Base-by-base conservation (phyloP, 2,329 filamentous ascomycete species). In the Ciborinia camelliae region DNA sequence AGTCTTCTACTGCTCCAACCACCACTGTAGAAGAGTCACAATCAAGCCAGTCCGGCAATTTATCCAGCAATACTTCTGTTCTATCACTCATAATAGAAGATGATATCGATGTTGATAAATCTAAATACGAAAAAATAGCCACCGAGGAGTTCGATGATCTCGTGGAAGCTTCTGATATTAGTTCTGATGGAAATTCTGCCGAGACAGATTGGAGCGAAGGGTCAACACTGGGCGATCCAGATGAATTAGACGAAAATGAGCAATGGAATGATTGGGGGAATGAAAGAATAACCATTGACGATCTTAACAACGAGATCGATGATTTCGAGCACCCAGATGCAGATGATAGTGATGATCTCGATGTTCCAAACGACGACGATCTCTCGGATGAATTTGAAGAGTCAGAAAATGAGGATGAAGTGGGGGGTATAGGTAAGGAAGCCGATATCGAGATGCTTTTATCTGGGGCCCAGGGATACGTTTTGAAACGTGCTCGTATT, bases 241-340 rank as follows among this genome's bases (percentile, higher is more conserved):
- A 62, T 20, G 48, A 54, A 15, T 39, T 54, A 20, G 60, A 54
- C 5, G 60, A 62, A 7, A 28, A 62, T 12, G 60, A 53, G n/a
- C 48, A 62, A 30, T 62, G 60, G 48, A 62, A 62, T 23, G 48
- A 62, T 28, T 53, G 48, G 60, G 37, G 37, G 2, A 62, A 62
- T 4, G 60, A 62, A 26, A 26, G 28, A 32, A 9, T 62, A 26
- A 3, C 23, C 5, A 37, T 54, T 37, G 50, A 54, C 20, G 47
- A 62, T 47, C 48, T 62, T 18, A 62, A 62, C 20, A 23, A 47
- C 3, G 20, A 54, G 4, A 23, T 54, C 18, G 37, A 45, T 18
- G 60, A 54, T 18, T 54, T 43, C 3, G 18, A 52, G 0, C 20
- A 62, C 15, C 60, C 35, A 32, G 50, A 20, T 45, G 35, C 48